Percentiles rank a stretch among this genome's conserved stretches.
Evolutionary conservation across 345 rosid genomes (phyloP).

Genomic region (Litchi chinensis): DNA sequence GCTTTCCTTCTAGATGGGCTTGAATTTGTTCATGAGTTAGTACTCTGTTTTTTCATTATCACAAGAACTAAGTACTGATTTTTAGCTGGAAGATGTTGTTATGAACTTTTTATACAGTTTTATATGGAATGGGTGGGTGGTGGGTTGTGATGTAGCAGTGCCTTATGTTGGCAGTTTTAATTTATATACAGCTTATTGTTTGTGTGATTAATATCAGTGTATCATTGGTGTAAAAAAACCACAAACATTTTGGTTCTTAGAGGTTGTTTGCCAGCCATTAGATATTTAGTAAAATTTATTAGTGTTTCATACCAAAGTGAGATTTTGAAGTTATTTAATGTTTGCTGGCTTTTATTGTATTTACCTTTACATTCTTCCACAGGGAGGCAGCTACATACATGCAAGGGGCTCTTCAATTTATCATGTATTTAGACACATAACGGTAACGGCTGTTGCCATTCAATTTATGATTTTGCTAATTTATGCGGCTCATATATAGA

Average conservation of each 20-base stretch:
- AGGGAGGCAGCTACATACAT: conserved; percentile 92
- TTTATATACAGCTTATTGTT: background rate
- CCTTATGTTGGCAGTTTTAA: background rate
- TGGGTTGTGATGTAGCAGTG: background rate
- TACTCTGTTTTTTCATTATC: background rate
- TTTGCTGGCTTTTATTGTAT: conserved; percentile 12
- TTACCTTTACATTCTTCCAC: conserved; percentile 23
- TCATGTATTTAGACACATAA: conserved; percentile 67
- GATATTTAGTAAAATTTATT: background rate
- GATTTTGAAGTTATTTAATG: background rate
- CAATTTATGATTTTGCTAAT: background rate
- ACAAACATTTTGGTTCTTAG: background rate
- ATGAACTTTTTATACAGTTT: background rate
- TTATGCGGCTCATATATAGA: background rate
- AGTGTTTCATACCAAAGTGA: background rate
- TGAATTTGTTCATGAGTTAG: conserved; percentile 1
- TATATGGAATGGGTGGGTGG: background rate
- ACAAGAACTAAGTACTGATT: background rate
- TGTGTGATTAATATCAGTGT: background rate
- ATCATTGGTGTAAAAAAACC: background rate
- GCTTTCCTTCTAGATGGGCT: conserved; percentile 11
- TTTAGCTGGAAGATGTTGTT: background rate
- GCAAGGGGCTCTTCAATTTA: conserved; percentile 75
- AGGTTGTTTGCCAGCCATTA: background rate
- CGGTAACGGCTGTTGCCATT: conserved; percentile 45